Conservation (phyloP, 2,329 filamentous ascomycete species). For the Xylariaceae sp. region DNA sequence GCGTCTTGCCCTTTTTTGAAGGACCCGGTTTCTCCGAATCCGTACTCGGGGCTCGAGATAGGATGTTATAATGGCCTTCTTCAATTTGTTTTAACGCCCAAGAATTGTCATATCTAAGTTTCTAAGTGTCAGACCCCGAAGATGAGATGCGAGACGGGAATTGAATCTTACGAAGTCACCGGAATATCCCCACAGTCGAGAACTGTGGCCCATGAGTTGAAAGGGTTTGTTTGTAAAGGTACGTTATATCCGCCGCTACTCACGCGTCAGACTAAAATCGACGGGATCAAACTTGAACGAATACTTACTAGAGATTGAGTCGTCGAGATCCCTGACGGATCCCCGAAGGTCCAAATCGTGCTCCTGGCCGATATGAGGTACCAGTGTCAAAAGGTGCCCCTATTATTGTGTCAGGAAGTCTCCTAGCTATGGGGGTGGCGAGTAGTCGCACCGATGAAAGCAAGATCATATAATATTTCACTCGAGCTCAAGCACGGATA, state of each 20-base stretch:
- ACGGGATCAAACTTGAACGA: slow-evolving; percentile 29
- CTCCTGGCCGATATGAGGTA: slow-evolving; percentile 79
- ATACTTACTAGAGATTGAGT: slow-evolving; percentile 74
- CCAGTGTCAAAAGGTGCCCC: slow-evolving; percentile 82
- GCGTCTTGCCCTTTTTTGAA: slow-evolving; percentile 67
- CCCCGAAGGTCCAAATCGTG: slow-evolving; percentile 78
- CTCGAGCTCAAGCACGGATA: slow-evolving; percentile 69
- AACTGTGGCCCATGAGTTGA: slow-evolving; percentile 75
- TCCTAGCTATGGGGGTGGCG: not conserved
- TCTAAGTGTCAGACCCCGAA: slow-evolving; percentile 1
- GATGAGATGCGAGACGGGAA: not conserved
- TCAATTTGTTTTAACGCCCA: slow-evolving; percentile 83
- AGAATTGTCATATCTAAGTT: slow-evolving; percentile 68
- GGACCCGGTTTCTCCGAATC: slow-evolving; percentile 64
- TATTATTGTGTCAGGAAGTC: slow-evolving; percentile 26
- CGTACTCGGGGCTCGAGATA: slow-evolving; percentile 67
- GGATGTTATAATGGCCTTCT: slow-evolving; percentile 72
- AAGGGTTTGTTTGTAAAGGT: slow-evolving; percentile 73
- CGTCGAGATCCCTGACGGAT: slow-evolving; percentile 83
- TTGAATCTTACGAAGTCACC: slow-evolving; percentile 67
- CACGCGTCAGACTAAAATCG: slow-evolving; percentile 2
- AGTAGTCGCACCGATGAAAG: slow-evolving; percentile 65
- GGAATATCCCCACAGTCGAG: slow-evolving; percentile 82
- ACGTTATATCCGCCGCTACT: slow-evolving; percentile 82
- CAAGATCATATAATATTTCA: slow-evolving; percentile 74